Conservation (phyloP, 345 rosid genomes). For the Citrus mangshanensis region DNA sequence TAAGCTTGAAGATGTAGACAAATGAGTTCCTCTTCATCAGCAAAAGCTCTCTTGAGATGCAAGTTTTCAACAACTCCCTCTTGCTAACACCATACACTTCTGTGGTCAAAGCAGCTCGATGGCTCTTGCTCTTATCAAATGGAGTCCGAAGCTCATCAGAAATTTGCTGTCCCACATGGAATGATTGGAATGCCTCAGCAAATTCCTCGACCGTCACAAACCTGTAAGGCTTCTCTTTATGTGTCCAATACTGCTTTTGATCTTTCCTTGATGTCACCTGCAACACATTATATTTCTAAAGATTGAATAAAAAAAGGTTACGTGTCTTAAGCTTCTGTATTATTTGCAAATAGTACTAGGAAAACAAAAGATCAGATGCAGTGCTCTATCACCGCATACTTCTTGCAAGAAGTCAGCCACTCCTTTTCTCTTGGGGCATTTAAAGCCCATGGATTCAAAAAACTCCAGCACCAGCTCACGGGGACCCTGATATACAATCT, state of each 20-base stretch:
- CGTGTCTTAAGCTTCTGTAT: not conserved
- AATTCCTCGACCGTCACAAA: slow-evolving; percentile 60
- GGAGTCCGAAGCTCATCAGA: slow-evolving; percentile 51
- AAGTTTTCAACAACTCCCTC: slow-evolving; percentile 59
- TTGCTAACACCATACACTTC: slow-evolving; percentile 50
- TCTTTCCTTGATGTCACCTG: slow-evolving; percentile 88
- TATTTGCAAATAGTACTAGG: not conserved
- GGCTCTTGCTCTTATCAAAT: slow-evolving; percentile 55
- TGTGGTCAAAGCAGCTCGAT: slow-evolving; percentile 71
- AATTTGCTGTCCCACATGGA: slow-evolving; percentile 48
- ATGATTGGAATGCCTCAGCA: slow-evolving; percentile 62
- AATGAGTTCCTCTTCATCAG: slow-evolving; percentile 79
- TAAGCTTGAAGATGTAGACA: slow-evolving; percentile 61
- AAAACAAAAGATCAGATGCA: not conserved
- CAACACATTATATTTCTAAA: not conserved
- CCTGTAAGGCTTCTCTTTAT: slow-evolving; percentile 52
- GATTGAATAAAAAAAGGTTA: not conserved
- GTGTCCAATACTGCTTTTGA: slow-evolving; percentile 73
- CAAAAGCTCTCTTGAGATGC: slow-evolving; percentile 56
- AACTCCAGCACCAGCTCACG: slow-evolving; percentile 54
- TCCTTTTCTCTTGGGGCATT: slow-evolving; percentile 77
- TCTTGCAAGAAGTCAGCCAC: slow-evolving; percentile 87
- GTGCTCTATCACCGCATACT: slow-evolving; percentile 27
- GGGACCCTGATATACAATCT: slow-evolving; percentile 75
- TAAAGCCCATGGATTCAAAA: slow-evolving; percentile 66